Evolutionary conservation across 2,329 filamentous ascomycete genomes (phyloP).

Genomic region (Aureobasidium sp.): DNA sequence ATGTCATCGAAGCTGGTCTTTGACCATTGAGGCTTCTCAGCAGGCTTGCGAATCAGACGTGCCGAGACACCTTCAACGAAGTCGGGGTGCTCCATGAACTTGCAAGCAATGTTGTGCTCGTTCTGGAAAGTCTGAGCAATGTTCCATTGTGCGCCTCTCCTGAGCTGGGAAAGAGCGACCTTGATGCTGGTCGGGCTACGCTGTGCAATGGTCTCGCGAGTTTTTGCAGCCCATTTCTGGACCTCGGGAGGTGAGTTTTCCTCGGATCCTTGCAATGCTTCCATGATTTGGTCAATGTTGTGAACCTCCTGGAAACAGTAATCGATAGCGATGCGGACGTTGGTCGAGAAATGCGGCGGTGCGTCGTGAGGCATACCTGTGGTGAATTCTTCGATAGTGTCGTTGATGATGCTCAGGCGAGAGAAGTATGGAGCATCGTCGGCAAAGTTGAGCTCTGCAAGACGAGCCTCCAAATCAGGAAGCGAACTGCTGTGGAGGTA

Average conservation of each 20-base stretch:
- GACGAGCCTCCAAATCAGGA: slow-evolving; percentile 68
- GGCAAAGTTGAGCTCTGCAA: slow-evolving; percentile 81
- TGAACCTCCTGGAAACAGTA: slow-evolving; percentile 40
- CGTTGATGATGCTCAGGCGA: slow-evolving; percentile 66
- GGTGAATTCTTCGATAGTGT: slow-evolving; percentile 83
- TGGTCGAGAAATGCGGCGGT: slow-evolving; percentile 51
- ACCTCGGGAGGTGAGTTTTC: slow-evolving; percentile 37
- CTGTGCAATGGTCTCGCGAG: slow-evolving; percentile 62
- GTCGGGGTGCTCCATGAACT: slow-evolving; percentile 87
- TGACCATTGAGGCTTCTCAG: slow-evolving; percentile 62
- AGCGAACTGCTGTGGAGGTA: slow-evolving; percentile 89
- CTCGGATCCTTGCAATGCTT: slow-evolving; percentile 46
- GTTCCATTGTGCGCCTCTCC: slow-evolving; percentile 63
- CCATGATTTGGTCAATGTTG: slow-evolving; percentile 62
- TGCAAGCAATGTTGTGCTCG: slow-evolving; percentile 73
- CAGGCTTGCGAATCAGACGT: slow-evolving; percentile 62
- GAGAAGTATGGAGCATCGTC: slow-evolving; percentile 59
- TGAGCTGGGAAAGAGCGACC: slow-evolving; percentile 78
- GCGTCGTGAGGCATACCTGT: slow-evolving; percentile 74
- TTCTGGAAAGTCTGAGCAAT: slow-evolving; percentile 78
- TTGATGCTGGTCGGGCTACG: slow-evolving; percentile 81
- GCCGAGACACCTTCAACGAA: slow-evolving; percentile 88
- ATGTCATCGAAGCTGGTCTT: slow-evolving; percentile 66
- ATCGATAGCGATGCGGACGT: slow-evolving; percentile 73
- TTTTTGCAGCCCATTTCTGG: slow-evolving; percentile 68